Conservation (phyloP, 176 grass and related monocot genomes). For the Oryza officinalis region DNA sequence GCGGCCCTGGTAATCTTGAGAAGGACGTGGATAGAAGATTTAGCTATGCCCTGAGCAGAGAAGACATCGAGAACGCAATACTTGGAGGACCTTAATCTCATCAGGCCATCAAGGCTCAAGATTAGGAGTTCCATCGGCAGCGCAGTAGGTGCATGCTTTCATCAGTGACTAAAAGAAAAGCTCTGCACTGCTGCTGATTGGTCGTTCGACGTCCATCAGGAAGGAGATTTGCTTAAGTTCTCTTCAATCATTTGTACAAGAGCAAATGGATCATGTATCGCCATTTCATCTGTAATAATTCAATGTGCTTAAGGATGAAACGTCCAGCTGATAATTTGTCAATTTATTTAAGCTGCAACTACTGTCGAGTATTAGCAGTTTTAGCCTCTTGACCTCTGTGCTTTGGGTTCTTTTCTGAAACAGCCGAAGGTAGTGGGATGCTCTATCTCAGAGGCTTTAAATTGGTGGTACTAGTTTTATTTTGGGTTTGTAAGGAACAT, state of each 20-base stretch:
- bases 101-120: not conserved
- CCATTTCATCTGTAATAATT: not conserved
- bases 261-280: not conserved
- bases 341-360: not conserved
- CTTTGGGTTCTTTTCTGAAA: too few relatives aligned
- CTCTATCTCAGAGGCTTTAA: too few relatives aligned
- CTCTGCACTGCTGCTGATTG: not conserved
- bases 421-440: too few relatives aligned
- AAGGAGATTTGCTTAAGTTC: not conserved
- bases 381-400: too few relatives aligned
- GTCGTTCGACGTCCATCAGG: not conserved
- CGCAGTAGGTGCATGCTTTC: not conserved
- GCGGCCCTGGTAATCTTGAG: constrained; percentile 79
- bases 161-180: not conserved
- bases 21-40: constrained; percentile 94
- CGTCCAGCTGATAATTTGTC: not conserved
- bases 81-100: constrained; percentile 71
- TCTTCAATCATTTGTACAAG: not conserved
- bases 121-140: not conserved
- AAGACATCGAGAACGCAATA: constrained; percentile 93
- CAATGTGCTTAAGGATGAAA: not conserved
- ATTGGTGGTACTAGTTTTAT: too few relatives aligned
- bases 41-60: constrained; percentile 91
- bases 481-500: too few relatives aligned
- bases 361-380: too few relatives aligned